These are phyloP conservation scores for Rhodotorula graminis DNA, from an alignment of 768 basidiomycete species.

Conservation along the genomic window DNA sequence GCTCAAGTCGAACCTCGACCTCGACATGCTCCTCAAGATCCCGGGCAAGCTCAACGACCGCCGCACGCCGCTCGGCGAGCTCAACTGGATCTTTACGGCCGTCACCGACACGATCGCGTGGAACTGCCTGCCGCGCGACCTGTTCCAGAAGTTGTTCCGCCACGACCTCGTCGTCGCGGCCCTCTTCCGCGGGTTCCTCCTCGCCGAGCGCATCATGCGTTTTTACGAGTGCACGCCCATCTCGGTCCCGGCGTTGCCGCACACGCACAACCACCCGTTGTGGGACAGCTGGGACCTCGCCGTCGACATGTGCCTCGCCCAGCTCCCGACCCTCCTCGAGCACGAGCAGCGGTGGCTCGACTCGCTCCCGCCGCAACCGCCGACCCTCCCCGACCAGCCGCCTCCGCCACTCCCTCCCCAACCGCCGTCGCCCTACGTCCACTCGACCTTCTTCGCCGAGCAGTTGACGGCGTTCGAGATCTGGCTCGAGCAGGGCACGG, in stretches of 20 bases:
- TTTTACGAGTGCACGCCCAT: slow-evolving; percentile 95
- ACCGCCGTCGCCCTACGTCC: slow-evolving; percentile 66
- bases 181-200: slow-evolving; percentile 91
- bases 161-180: slow-evolving; percentile 94
- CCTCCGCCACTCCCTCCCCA: slow-evolving; percentile 45
- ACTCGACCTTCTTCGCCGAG: slow-evolving; percentile 89
- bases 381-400: slow-evolving; percentile 41
- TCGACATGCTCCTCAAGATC: slow-evolving; percentile 88
- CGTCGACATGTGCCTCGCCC: slow-evolving; percentile 85
- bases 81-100: slow-evolving; percentile 99
- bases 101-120: slow-evolving; percentile 99
- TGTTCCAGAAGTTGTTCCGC: slow-evolving; percentile 87
- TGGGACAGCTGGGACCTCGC: slow-evolving; percentile 99
- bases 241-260: slow-evolving; percentile 80
- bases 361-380: slow-evolving; percentile 39
- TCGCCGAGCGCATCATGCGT: slow-evolving; percentile 97
- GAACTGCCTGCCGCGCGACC: slow-evolving; percentile 90
- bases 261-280: slow-evolving; percentile 92
- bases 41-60: slow-evolving; percentile 96
- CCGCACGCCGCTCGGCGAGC: slow-evolving; percentile 89
- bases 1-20: slow-evolving; percentile 69
- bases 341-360: slow-evolving; percentile 45
- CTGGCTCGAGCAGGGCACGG: slow-evolving; percentile 92
- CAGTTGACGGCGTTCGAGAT: slow-evolving; percentile 96
- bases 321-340: slow-evolving; percentile 75